phyloP scores from a whole-genome alignment of 495 filamentous ascomycete genomes.

The Pyrenula massariospora region DNA sequence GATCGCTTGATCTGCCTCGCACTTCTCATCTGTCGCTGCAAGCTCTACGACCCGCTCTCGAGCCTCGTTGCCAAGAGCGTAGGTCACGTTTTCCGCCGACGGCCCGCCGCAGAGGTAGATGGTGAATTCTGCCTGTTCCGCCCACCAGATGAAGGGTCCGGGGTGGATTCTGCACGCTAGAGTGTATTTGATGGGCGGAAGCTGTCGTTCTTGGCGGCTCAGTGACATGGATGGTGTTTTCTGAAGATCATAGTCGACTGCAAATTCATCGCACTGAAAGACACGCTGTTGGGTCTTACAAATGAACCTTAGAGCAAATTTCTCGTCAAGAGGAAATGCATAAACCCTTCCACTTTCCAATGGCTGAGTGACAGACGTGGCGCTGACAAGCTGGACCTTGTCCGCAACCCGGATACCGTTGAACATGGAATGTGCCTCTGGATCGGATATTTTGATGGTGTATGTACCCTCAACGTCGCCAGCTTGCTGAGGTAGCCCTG shows the following conservation, averaged over 20 bases:
- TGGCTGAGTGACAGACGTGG: not conserved
- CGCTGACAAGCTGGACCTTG: not conserved
- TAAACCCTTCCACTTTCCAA: not conserved
- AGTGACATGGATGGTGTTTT: not conserved
- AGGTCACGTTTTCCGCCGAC: not conserved
- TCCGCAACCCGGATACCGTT: not conserved
- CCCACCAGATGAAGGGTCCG: not conserved
- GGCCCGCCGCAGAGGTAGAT: not conserved
- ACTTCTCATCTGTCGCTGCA: not conserved
- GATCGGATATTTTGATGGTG: not conserved
- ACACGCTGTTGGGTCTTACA: not conserved
- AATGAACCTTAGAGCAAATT: not conserved
- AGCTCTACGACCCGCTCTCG: not conserved
- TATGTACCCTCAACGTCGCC: not conserved
- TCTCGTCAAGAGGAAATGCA: not conserved
- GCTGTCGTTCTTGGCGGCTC: not conserved
- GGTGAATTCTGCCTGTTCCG: not conserved
- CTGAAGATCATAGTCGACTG: not conserved
- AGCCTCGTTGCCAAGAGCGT: not conserved
- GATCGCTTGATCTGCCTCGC: not conserved
- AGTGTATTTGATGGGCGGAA: not conserved
- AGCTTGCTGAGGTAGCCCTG: not conserved
- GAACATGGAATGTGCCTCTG: not conserved
- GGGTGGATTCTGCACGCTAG: not conserved
- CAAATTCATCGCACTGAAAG: not conserved